These are phyloP conservation scores for Stramenopiles sp. DNA, from an alignment of 352 stramenopile genomes.

Conservation along the genomic window DNA sequence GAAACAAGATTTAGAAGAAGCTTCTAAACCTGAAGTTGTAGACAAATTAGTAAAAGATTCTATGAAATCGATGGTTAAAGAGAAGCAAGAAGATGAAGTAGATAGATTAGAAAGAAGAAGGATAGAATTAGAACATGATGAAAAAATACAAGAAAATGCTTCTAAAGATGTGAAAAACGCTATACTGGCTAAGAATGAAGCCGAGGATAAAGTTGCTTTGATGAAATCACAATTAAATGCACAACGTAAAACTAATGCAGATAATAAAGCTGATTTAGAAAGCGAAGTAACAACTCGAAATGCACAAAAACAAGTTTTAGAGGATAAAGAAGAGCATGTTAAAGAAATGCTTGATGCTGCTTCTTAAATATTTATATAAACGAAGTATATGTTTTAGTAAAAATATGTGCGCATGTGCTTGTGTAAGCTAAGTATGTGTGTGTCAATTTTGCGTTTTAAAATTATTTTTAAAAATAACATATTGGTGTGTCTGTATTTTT, in stretches of 20 bases:
- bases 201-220: neutral
- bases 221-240: neutral
- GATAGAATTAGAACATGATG: neutral
- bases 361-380: too few species aligned
- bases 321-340: neutral
- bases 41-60: neutral
- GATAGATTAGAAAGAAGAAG: neutral
- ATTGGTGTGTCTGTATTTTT: too few species aligned
- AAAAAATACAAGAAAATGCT: neutral
- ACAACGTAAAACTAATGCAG: neutral
- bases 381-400: too few species aligned
- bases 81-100: neutral
- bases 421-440: too few species aligned
- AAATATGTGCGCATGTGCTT: too few species aligned
- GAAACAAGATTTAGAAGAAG: neutral
- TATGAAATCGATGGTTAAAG: neutral
- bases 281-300: neutral
- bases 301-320: neutral
- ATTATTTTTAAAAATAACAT: too few species aligned
- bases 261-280: neutral
- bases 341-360: neutral
- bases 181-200: neutral
- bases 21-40: neutral
- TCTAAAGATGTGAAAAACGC: neutral
- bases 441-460: too few species aligned